Conservation (phyloP, 306 rosid species). For the Pyrus pyrifolia region DNA sequence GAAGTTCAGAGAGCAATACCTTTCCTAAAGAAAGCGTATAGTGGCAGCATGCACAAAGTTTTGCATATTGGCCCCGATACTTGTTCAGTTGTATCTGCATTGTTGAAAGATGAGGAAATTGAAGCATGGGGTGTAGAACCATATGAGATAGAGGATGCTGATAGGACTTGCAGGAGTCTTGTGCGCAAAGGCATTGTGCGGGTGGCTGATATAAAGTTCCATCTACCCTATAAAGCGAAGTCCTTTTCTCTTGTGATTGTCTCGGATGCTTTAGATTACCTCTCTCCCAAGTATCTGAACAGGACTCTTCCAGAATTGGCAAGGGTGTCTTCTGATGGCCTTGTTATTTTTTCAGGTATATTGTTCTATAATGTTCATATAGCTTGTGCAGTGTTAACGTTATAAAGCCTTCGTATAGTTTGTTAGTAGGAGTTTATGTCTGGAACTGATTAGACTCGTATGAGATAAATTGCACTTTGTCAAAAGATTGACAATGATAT, state of each 20-base stretch:
- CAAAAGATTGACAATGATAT: neutral
- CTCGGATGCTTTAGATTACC: conserved; percentile 84
- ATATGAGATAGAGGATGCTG: conserved; percentile 77
- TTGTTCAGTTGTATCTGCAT: conserved; percentile 68
- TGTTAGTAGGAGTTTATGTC: neutral
- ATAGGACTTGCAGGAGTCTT: conserved; percentile 62
- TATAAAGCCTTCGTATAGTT: neutral
- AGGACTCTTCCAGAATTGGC: conserved; percentile 83
- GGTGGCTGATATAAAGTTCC: conserved; percentile 76
- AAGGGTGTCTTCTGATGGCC: conserved; percentile 66
- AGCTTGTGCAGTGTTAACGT: neutral
- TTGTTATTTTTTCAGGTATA: conserved; percentile 71
- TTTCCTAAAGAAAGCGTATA: conserved; percentile 58
- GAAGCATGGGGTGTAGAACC: conserved; percentile 97
- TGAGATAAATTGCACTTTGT: neutral
- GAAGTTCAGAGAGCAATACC: conserved; percentile 74
- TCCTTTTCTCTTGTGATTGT: conserved; percentile 79
- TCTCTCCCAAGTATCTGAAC: conserved; percentile 82
- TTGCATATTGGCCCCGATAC: conserved; percentile 89
- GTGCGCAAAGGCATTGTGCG: conserved; percentile 72
- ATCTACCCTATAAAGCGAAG: conserved; percentile 75
- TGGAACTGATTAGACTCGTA: neutral
- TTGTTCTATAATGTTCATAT: neutral
- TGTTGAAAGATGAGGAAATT: conserved; percentile 62
- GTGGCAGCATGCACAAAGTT: conserved; percentile 59